Evolutionary conservation across 2,329 filamentous ascomycete genomes (phyloP), one percentile per base, ranked within the genome.

Genomic region (Ceratocystiopsis sp.): DNA sequence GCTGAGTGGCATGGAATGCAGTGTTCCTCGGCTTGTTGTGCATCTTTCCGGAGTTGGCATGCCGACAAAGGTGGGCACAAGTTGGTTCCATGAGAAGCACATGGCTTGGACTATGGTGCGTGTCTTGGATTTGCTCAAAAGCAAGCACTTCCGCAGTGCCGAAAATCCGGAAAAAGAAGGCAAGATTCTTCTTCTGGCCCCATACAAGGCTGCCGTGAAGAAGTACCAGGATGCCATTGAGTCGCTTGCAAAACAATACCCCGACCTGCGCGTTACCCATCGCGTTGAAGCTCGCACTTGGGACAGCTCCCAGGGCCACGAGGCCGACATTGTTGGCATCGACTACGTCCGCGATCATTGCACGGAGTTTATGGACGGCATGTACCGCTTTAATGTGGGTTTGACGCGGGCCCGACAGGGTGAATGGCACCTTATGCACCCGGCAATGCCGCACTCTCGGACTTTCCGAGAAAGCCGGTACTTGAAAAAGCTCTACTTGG

Each of bases 271-370:
- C 11, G 45, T 51, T 9, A 18, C 3, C 2, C 38, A 44, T 18
- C 52, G 63, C 2, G 59, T 67, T 0, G 54, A 62, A 19, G 59
- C 65, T 0, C 48, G 66, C 16, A 69, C 65, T 0, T 59, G 68
- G 1, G 66, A 68, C 41, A 64, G 59, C 5, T 60, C 63, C 0
- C 66, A 68, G 35, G 66, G 66, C 0, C 64, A 66, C 14, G 63
- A 69, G 45, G 65, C 66, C 0, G 66, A 69, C 36, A 55, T 67
- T 6, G 63, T 69, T 0, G 61, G 67, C 33, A 54, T 69, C 0
- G 66, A 69, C 51, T 57, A 68, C 47, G 65, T 68, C 2, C 55
- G 62, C n/a, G 60, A 61, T 0, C 52, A 50, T 0, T 53, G 53
- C 0, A 60, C 61, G 0, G 57, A 55, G 0, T 67, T 68, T 41